Base-by-base conservation (phyloP, 495 filamentous ascomycete species). In the Hypomontagnella submonticulosa region DNA sequence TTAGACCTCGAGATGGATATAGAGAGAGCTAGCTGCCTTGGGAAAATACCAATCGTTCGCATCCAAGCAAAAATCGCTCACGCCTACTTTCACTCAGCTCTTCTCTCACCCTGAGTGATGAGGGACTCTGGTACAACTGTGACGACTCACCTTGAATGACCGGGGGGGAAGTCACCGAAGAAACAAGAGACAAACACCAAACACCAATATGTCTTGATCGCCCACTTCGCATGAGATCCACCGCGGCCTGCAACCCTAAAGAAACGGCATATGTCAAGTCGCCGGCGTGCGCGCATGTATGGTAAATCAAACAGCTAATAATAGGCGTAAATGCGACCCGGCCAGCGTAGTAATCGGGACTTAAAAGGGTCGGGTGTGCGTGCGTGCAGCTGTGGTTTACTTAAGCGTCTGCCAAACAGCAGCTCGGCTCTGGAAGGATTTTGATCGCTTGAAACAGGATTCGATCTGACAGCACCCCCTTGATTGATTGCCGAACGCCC, bases 271-370 rank as follows among this genome's bases (percentile, higher is more conserved):
- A 15, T 50, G 33, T 38, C 40, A 49, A 49, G 38, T 52, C 23
- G 11, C 46, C 30, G 40, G n/a, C 44, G 32, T 23, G 11, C 41
- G 32, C 33, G 20, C 41, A 57, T 63, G 37, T 38, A 36, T 40
- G 15, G 60, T n/a, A 16, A 50, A 57, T 51, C 43, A 50, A 56
- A 51, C 48, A 4, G 52, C 40, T 60, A 60, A 49, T 18, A 66
- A 56, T 60, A 66, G 53, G 18, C 4, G 23, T 3, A 3, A 3
- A 16, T 18, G 20, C 19, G 12, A 42, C 8, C 8, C 36, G 12
- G 4, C n/a, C 32, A 46, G 52, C 51, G 61, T 63, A 57, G 61
- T 57, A 63, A 57, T 63, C 46, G 30, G 37, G 46, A 46, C 16
- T 44, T 23, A 4, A 47, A 46, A 53, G 27, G 6, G n/a, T n/a